Evolutionary conservation across 352 stramenopile genomes (phyloP).

Genomic region (Phytophthora pisi): DNA sequence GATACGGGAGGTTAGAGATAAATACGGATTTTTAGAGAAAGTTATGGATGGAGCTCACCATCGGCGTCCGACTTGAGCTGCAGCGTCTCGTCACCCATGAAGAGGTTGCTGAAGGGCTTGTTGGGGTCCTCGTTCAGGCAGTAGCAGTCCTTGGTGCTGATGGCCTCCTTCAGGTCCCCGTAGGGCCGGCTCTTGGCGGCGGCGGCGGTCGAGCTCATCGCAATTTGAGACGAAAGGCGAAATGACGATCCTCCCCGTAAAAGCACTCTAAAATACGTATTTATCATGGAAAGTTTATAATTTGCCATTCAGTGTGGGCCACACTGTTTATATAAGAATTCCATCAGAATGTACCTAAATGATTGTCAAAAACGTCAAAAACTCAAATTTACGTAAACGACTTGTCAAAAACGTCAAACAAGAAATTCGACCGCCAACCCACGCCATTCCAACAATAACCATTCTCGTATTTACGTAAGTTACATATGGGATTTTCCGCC

Average conservation of each 20-base stretch:
- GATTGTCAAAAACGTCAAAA: no score
- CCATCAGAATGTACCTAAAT: no score
- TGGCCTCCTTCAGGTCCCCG: conserved; percentile 60
- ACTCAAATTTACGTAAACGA: no score
- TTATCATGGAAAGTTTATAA: no score
- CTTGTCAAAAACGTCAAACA: no score
- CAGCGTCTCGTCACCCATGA: conserved; percentile 78
- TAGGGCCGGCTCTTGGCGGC: conserved; percentile 52
- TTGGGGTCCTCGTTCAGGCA: conserved; percentile 83
- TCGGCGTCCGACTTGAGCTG: conserved; percentile 80
- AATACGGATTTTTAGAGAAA: not conserved
- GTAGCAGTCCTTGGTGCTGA: conserved; percentile 71
- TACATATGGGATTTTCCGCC: no score
- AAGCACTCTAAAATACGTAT: no score
- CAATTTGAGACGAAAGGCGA: not conserved
- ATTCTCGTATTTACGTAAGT: no score
- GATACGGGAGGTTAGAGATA: not conserved
- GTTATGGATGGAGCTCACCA: conserved; percentile 32
- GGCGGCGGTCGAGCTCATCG: conserved; percentile 41
- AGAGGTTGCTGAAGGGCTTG: conserved; percentile 76
- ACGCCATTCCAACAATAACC: no score
- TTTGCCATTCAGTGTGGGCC: no score
- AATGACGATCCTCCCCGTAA: not conserved
- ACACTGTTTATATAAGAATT: no score
- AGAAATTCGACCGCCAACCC: no score